Evolutionary conservation across 2,329 filamentous ascomycete genomes (phyloP).

Genomic region (Pseudophaeomoniella oleicola): DNA sequence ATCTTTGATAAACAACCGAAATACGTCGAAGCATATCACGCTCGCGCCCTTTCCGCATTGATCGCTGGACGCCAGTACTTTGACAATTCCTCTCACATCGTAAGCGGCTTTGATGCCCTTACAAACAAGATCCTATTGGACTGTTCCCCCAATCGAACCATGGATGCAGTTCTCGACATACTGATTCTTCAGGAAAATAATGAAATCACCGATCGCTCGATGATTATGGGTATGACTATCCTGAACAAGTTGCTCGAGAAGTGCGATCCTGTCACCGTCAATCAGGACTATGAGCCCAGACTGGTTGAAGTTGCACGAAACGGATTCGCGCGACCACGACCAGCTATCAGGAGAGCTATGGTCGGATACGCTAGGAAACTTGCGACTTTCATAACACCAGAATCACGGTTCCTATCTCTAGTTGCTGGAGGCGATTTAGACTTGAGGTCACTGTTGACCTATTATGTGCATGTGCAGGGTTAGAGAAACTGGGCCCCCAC

Average conservation of each 20-base stretch:
- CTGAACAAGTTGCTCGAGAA: slow-evolving; percentile 14
- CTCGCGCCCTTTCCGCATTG: slow-evolving; percentile 20
- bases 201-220: slow-evolving; percentile 17
- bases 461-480: slow-evolving; percentile 16
- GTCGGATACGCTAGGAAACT: slow-evolving; percentile 19
- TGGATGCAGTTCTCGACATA: slow-evolving; percentile 19
- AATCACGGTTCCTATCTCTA: slow-evolving; percentile 16
- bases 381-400: slow-evolving; percentile 14
- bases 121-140: slow-evolving; percentile 19
- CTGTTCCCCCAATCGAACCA: slow-evolving; percentile 14
- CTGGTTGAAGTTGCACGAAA: slow-evolving; percentile 12
- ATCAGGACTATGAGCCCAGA: slow-evolving; percentile 8
- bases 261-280: slow-evolving; percentile 9
- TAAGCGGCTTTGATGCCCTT: slow-evolving; percentile 23
- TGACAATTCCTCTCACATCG: slow-evolving; percentile 23
- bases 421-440: slow-evolving; percentile 16
- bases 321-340: slow-evolving; percentile 16
- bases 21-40: slow-evolving; percentile 20
- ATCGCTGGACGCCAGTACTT: slow-evolving; percentile 23
- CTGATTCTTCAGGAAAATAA: slow-evolving; percentile 17
- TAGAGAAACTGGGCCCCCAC: too few species aligned
- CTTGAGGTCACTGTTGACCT: slow-evolving; percentile 20
- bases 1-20: slow-evolving; percentile 21
- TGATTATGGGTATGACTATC: slow-evolving; percentile 20
- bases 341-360: slow-evolving; percentile 21